phyloP scores from a whole-genome alignment of 306 rosid species.

The Corylus heterophylla region DNA sequence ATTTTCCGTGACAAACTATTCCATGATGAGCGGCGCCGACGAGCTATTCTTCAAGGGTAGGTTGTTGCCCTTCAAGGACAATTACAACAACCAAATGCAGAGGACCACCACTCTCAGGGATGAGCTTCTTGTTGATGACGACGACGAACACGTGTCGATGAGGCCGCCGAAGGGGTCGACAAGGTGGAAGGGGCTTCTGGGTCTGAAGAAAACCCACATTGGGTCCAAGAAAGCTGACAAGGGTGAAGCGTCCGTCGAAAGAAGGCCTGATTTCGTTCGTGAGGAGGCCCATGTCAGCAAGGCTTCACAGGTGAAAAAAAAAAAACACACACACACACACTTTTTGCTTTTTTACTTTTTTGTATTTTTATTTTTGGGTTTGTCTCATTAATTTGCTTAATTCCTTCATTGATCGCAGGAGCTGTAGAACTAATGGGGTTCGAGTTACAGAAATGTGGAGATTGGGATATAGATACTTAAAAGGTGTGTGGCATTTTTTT shows the following conservation, averaged over 20 bases:
- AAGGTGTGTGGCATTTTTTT: conserved; percentile 27
- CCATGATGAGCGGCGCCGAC: conserved; percentile 96
- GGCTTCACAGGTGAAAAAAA: conserved; percentile 46
- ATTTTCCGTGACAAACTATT: conserved; percentile 61
- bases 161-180: conserved; percentile 69
- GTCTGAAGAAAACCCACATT: conserved; percentile 66
- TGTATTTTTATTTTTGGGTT: conserved; percentile 6
- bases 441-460: conserved; percentile 49
- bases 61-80: conserved; percentile 71
- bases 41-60: conserved; percentile 86
- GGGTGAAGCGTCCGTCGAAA: conserved; percentile 30
- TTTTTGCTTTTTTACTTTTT: neutral
- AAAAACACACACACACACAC: too few relatives aligned
- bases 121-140: conserved; percentile 61
- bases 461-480: conserved; percentile 50
- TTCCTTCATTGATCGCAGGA: conserved; percentile 39
- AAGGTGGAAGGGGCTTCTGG: conserved; percentile 81
- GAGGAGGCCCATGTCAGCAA: conserved; percentile 34
- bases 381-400: neutral
- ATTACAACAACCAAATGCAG: conserved; percentile 39
- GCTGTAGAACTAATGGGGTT: conserved; percentile 44
- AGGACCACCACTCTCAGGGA: conserved; percentile 77
- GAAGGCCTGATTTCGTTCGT: conserved; percentile 39
- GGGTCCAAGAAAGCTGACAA: conserved; percentile 64
- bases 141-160: conserved; percentile 35